Base-by-base conservation (phyloP, 768 basidiomycete genomes). In the Pleurotus tuber-regium region DNA sequence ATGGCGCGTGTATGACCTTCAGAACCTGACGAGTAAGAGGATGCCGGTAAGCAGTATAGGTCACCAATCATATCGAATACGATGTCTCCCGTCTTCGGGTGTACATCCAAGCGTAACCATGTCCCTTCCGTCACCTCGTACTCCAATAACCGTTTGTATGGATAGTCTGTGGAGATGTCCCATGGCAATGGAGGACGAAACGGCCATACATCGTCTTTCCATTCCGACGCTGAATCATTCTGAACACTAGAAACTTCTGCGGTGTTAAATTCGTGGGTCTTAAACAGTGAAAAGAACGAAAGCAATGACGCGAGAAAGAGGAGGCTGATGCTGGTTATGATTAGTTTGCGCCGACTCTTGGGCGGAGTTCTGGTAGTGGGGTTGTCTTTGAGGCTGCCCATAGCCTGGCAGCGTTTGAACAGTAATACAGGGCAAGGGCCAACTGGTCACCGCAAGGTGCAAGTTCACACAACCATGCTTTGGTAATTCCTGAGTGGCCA, bases 121-220 rank as follows among this genome's bases (percentile, higher is more conserved):
- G 87, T 89, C 6, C 87, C 87, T 61, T 88, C 84, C 35, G 75
- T 70, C 11, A 88, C 86, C 51, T 87, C 81, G 62, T 84, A 89
- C 50, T 79, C 75, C 26, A 88, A 69, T 16, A 66, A 66, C n/a
- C 86, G 80, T 1, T 85, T 82, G 65, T 81, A 79, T n/a, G 79
- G 74, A 57, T 79, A 87, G 68, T 88, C 83, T 18, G 85, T 87
- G 18, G 86, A 87, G 54, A 89, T 88, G 60, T 89, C 87, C 85
- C 86, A 89, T 31, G 74, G 72, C 1, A 73, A 77, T 51, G 74
- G 79, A 24, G 71, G 67, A 28, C 84, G 84, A 21, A 86, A 64
- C 18, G 87, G 87, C 72, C 80, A 89, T 23, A 82, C 60, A 53
- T 87, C 63, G 59, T 78, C 77, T 52, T 71, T 51, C 74, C 74